phyloP scores from a whole-genome alignment of 805 yeast species.

The Teunomyces gatunensis region DNA sequence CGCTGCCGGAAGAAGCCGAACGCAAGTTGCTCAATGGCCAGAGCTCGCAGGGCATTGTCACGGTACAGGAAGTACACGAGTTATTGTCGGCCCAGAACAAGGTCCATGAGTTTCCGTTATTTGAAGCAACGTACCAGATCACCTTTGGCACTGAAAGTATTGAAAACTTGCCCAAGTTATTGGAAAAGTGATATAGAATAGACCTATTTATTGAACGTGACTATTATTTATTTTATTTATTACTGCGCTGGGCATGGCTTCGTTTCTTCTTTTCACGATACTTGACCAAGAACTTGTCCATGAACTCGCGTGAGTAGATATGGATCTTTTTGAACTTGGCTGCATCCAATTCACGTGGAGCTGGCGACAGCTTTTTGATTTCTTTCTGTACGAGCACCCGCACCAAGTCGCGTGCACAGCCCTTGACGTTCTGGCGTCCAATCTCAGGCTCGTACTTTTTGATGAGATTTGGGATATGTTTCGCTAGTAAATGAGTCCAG shows the following conservation, averaged over 20 bases:
- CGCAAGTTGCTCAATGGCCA: constrained; percentile 45
- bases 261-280: constrained; percentile 33
- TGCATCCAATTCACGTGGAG: constrained; percentile 54
- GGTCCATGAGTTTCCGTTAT: constrained; percentile 40
- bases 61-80: constrained; percentile 47
- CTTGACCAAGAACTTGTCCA: constrained; percentile 62
- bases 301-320: constrained; percentile 57
- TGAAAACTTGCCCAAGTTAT: constrained; percentile 40
- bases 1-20: constrained; percentile 42
- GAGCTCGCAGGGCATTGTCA: constrained; percentile 46
- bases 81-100: constrained; percentile 35
- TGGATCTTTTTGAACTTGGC: constrained; percentile 70
- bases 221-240: too few species aligned
- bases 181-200: constrained; percentile 18
- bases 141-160: constrained; percentile 40
- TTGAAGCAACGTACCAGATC: constrained; percentile 45
- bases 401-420: constrained; percentile 77
- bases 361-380: constrained; percentile 39
- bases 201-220: too few species aligned
- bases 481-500: constrained; percentile 60
- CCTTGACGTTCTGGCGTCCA: constrained; percentile 71
- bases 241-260: too few species aligned
- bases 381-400: constrained; percentile 69
- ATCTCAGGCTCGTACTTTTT: constrained; percentile 63
- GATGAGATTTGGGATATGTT: constrained; percentile 74